These are phyloP conservation scores for Arthrobotrys megalospora DNA, from an alignment of 2,329 filamentous ascomycete genomes.

Conservation along the genomic window DNA sequence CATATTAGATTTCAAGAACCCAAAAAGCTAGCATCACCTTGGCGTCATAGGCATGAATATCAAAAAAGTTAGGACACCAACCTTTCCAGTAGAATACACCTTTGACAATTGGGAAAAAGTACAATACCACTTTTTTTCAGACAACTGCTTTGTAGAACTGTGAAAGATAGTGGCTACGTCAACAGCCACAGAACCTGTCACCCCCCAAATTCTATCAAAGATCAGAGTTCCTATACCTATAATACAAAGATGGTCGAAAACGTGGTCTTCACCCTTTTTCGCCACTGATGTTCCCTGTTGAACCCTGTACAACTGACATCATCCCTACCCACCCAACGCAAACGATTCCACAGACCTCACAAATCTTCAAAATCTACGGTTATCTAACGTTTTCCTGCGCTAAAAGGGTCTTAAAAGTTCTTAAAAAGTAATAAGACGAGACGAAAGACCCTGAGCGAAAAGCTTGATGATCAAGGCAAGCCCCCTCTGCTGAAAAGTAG, in stretches of 20 bases:
- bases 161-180: slow-evolving; percentile 18
- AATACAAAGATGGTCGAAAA: no score
- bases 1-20: slow-evolving; percentile 54
- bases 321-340: slow-evolving; percentile 39
- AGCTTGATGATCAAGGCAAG: slow-evolving; percentile 20
- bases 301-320: slow-evolving; percentile 57
- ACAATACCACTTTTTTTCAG: no score
- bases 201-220: background rate
- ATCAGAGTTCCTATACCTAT: no score
- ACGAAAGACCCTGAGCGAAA: background rate
- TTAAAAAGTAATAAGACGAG: background rate
- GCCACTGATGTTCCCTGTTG: slow-evolving; percentile 34
- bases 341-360: slow-evolving; percentile 3
- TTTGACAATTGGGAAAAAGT: background rate
- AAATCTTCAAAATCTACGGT: slow-evolving; percentile 50
- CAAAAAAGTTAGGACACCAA: slow-evolving; percentile 49
- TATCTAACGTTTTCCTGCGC: slow-evolving; percentile 46
- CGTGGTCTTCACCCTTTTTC: slow-evolving; percentile 3
- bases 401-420: background rate
- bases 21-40: slow-evolving; percentile 59
- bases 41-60: slow-evolving; percentile 61
- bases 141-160: no score
- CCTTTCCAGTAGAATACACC: slow-evolving; percentile 15
- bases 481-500: background rate
- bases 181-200: slow-evolving; percentile 28